Percentiles rank a stretch among this genome's conserved stretches.
Conservation (phyloP, 2,329 filamentous ascomycete genomes). For the Apiospora pterosperma region DNA sequence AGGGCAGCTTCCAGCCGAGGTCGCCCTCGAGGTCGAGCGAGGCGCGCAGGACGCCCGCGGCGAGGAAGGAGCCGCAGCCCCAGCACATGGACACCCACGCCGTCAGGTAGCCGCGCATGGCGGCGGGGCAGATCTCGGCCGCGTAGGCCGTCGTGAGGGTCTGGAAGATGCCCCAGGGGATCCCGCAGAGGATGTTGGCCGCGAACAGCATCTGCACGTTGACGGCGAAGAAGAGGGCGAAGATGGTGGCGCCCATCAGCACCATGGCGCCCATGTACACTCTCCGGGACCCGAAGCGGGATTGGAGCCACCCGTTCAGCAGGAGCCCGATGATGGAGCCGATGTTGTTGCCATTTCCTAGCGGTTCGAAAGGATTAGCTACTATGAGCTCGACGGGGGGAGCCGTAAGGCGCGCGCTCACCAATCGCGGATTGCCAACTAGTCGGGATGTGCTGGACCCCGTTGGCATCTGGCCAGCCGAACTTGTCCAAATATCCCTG, state of each 20-base stretch:
- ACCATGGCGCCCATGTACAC: slow-evolving; percentile 34
- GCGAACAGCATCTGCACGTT: slow-evolving; percentile 29
- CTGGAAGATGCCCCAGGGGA: slow-evolving; percentile 33
- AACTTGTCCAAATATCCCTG: slow-evolving; percentile 27
- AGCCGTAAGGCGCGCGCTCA: background rate
- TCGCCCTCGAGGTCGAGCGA: slow-evolving; percentile 36
- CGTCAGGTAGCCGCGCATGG: slow-evolving; percentile 54
- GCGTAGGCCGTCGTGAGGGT: slow-evolving; percentile 48
- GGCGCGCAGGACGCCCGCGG: slow-evolving; percentile 41
- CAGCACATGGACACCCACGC: slow-evolving; percentile 61
- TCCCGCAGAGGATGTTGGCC: slow-evolving; percentile 30
- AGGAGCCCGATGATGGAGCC: slow-evolving; percentile 41
- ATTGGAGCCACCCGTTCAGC: slow-evolving; percentile 36
- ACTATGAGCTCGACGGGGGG: no score
- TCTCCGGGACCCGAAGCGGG: slow-evolving; percentile 31
- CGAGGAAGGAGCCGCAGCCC: slow-evolving; percentile 60
- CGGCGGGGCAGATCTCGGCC: slow-evolving; percentile 57
- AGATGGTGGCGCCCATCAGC: slow-evolving; percentile 33
- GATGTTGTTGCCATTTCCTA: slow-evolving; percentile 32
- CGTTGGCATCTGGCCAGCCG: slow-evolving; percentile 28
- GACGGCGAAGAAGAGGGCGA: slow-evolving; percentile 32
- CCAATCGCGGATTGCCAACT: slow-evolving; percentile 41
- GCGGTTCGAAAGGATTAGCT: background rate
- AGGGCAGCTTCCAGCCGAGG: slow-evolving; percentile 48
- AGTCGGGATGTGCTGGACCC: slow-evolving; percentile 37